phyloP scores from a whole-genome alignment of 2,329 filamentous ascomycete species.

The Ascochyta pisi region DNA sequence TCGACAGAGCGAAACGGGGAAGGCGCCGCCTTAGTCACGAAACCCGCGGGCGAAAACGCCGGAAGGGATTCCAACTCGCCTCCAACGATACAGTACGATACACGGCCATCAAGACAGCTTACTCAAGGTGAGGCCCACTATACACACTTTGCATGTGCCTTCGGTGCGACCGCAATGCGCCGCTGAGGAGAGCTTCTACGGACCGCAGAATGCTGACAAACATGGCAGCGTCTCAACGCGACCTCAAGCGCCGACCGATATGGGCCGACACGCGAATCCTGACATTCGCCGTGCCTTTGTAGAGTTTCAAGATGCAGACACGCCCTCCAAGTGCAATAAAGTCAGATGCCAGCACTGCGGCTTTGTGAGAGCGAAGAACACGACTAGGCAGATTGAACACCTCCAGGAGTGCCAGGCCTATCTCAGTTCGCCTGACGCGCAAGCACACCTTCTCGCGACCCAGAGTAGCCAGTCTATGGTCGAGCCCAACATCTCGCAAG shows the following conservation, averaged over 20 bases:
- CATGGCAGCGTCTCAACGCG: conserved; percentile 12
- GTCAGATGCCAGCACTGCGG: conserved; percentile 58
- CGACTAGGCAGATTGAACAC: conserved; percentile 59
- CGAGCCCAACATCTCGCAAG: conserved; percentile 26
- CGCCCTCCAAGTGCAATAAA: conserved; percentile 56
- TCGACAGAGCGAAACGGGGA: background rate
- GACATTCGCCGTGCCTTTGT: conserved; percentile 48
- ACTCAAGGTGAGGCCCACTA: conserved; percentile 16
- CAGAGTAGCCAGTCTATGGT: conserved; percentile 27
- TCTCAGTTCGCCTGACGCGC: conserved; percentile 54
- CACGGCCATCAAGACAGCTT: conserved; percentile 14
- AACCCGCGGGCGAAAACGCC: background rate
- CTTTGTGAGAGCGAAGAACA: conserved; percentile 59
- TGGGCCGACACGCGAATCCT: conserved; percentile 51
- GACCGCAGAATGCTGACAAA: conserved; percentile 20
- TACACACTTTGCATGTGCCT: background rate
- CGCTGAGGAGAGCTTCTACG: background rate
- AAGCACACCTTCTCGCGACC: conserved; percentile 37
- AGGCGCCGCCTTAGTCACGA: conserved; percentile 9
- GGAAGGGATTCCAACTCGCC: background rate
- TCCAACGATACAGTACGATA: conserved; percentile 16
- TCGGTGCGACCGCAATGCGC: background rate
- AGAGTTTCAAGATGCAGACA: conserved; percentile 52
- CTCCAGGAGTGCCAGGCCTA: conserved; percentile 56
- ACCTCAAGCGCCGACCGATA: conserved; percentile 9